Base-by-base conservation (phyloP, 2,329 filamentous ascomycete genomes). In the Ampelomyces quisqualis region DNA sequence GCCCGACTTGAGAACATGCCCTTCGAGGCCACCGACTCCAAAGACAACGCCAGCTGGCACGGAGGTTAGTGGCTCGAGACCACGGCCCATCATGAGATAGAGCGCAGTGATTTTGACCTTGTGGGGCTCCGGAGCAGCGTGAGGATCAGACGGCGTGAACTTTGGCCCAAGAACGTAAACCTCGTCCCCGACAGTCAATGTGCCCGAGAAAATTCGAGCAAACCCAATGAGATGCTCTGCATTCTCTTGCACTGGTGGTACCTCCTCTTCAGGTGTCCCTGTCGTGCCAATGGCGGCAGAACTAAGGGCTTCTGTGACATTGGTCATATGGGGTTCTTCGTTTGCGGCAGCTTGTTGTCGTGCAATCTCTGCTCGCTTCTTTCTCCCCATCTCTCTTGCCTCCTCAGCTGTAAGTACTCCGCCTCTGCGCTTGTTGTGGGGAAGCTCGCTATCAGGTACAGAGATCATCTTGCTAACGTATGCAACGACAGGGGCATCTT, bases 391-490 rank as follows among this genome's bases (percentile, higher is more conserved):
- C 49, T 96, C 90, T 52, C 88, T 77, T 3, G 93, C 93, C 69
- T 97, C 93, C 49, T 95, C 93, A 1, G 89, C 86, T 26, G 81
- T 95, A 60, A 97, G 77, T 29, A 83, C 71, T 14, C 72, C 82
- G 11, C 71, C 68, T 11, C 82, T 78, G 31, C 88, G 79, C 67
- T 86, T 94, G 66, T 95, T 95, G 37, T 91, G 81, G 0, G 88
- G 87, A 4, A 98, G 74, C 57, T 98, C 91, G 67, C 88, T 96
- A 60, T 94, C 88, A 0, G 90, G 91, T 9, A 98, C 78, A 0
- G 93, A 93, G 1, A 97, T 88, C 90, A 98, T 96, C 67, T 98
- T 98, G 71, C 91, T 97, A 46, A 98, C 88, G 53, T 95, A 98
- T 7, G 88, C 91, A 2, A 98, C 88, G 0, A 95, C 82, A 0